Evolutionary conservation across 148 eudicot genomes (phyloP).

Genomic region (Rhododendron ferrugineum): DNA sequence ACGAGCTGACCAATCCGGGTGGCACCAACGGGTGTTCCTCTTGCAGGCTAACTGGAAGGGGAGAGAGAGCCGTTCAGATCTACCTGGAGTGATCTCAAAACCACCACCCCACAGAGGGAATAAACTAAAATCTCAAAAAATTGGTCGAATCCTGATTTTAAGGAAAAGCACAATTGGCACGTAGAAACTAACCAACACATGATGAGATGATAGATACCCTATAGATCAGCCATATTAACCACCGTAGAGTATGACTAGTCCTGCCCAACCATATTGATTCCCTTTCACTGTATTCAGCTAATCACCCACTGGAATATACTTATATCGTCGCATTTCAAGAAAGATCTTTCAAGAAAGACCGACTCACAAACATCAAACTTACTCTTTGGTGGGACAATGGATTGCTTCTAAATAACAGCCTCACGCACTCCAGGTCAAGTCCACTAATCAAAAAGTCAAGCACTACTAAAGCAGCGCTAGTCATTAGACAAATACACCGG

Average conservation of each 20-base stretch:
- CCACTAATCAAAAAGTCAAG: background rate
- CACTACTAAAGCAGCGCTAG: background rate
- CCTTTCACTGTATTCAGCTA: background rate
- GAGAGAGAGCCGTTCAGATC: background rate
- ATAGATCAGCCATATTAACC: background rate
- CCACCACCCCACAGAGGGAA: background rate
- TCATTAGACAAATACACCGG: background rate
- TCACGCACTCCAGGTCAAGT: background rate
- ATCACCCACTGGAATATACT: background rate
- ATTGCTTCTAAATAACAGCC: background rate
- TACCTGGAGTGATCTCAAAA: background rate
- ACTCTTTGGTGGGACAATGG: background rate
- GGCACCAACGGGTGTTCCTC: background rate
- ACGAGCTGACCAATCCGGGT: background rate
- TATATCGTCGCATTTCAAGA: background rate
- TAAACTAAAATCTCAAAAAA: background rate
- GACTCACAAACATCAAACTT: background rate
- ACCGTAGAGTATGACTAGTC: background rate
- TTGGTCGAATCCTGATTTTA: background rate
- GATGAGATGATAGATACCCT: background rate
- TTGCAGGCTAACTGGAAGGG: background rate
- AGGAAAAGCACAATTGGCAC: background rate
- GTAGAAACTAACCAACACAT: background rate
- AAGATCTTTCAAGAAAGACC: background rate
- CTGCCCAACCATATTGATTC: background rate